Evolutionary conservation across 2,329 filamentous ascomycete genomes (phyloP).

Genomic region (Aspergillus transmontanensis): DNA sequence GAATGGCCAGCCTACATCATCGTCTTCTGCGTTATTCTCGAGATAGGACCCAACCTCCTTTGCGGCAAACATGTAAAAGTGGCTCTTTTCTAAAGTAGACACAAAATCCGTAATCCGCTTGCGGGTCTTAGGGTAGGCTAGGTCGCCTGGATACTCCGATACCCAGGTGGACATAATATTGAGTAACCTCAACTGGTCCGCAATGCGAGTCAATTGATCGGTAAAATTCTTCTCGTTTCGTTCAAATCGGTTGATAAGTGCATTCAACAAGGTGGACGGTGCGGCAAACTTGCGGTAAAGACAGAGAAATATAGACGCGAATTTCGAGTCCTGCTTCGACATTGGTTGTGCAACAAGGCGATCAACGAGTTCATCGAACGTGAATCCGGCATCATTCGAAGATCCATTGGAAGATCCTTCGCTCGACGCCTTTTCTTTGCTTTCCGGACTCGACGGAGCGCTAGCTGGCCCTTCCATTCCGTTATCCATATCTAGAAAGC

Average conservation of each 20-base stretch:
- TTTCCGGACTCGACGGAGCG: conserved; percentile 31
- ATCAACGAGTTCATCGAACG: conserved; percentile 74
- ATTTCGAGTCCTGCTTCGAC: conserved; percentile 86
- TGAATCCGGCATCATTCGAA: conserved; percentile 40
- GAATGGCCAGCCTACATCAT: conserved; percentile 91
- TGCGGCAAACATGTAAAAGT: conserved; percentile 81
- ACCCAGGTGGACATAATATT: conserved; percentile 89
- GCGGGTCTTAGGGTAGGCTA: conserved; percentile 75
- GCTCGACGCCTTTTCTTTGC: conserved; percentile 36
- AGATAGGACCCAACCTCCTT: conserved; percentile 82
- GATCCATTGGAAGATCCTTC: conserved; percentile 34
- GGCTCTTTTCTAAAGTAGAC: conserved; percentile 69
- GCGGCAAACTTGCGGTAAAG: conserved; percentile 92
- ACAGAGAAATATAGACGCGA: conserved; percentile 84
- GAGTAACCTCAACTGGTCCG: conserved; percentile 80
- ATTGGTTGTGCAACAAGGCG: conserved; percentile 80
- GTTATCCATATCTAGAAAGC: conserved; percentile 47
- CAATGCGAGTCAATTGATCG: conserved; percentile 74
- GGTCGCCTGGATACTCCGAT: conserved; percentile 86
- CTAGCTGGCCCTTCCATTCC: conserved; percentile 37
- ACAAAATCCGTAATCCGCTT: conserved; percentile 76
- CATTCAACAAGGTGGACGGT: conserved; percentile 74
- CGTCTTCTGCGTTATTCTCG: conserved; percentile 77
- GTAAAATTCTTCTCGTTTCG: conserved; percentile 75
- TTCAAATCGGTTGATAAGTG: conserved; percentile 65